Evolutionary conservation across 257 asterid species (phyloP), one percentile per base, ranked within the genome.

Genomic region (Galeopsis tetrahit): DNA sequence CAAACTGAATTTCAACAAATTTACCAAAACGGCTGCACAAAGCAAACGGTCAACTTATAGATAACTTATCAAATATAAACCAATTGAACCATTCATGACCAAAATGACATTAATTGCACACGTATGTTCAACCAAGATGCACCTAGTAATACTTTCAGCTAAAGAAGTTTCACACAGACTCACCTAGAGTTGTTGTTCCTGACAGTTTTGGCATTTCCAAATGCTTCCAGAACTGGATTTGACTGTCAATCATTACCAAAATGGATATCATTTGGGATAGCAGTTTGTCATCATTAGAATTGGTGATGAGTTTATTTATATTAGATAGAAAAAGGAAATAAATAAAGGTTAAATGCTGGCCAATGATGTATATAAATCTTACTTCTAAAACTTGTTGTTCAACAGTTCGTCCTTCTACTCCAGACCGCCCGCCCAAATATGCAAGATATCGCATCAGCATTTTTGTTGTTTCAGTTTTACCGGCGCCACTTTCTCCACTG

Each of bases 401-500:
- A 63, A 91, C 97, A 48, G 97, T 91, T 17, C 97, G 82, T 74
- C 97, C 97, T 87, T 91, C 97, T 58, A 91, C 95, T 53, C 97
- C 97, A 43, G 96, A 85, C 33, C 97, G 90, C 40, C 97, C 97
- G 40, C 97, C 97, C 78, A 91, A 83, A 79, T 86, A 68, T 66
- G 97, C 97, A 80, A 91, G 94, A 83, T 91, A 91, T 53, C 96
- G 85, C 97, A 91, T 91, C 44, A 91, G 88, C 97, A 91, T 91
- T 83, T 91, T 91, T 11, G 97, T 91, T 34, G 97, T 91, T 81
- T 91, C 97, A 73, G 97, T 91, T 75, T 91, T 91, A 69, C 97
- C 97, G 57, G 97, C 97, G 78, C 97, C 97, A 82, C 97, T 91
- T 83, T 91, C 97, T 75, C 97, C 97, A 79, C 97, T 91, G 70